Evolutionary conservation across 805 yeast species (phyloP), one percentile per base, ranked within the genome.

Genomic region (Metschnikowia lunata): DNA sequence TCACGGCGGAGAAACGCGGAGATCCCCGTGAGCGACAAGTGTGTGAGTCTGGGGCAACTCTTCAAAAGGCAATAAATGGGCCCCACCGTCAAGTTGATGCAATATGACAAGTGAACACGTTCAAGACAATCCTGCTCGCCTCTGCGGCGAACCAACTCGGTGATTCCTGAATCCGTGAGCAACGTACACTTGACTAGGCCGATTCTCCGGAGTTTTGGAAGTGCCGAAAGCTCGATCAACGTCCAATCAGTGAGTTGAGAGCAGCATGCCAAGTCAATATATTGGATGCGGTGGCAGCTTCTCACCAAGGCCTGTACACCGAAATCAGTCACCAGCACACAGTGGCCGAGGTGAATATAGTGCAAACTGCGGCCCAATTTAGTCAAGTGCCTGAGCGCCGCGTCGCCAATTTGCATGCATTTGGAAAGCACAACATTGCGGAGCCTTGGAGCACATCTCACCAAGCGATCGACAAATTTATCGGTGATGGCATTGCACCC

Each of bases 201-300:
- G 37, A 91, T 89, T 64, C 99, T 78, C 56, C 93, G 79, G 54
- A 91, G 72, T 57, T 84, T 81, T 7, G 95, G 88, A 52, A 91
- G 71, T 37, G 78, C 78, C 3, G 95, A 79, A 50, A 91, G 69
- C 56, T 84, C 95, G 34, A 78, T 74, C 34, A 93, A 77, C 1
- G 96, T 81, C 55, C 80, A 77, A 66, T 93, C 88, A 2, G 98
- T 89, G 43, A 91, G 73, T 61, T 88, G 95, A 1, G 84, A 73
- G 62, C 99, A 91, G 64, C 97, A 90, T 12, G 98, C 98, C 47
- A 93, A 78, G 66, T 91, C 99, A 51, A 91, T 88, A 62, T 90
- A 91, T 57, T 88, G 95, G 45, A 91, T 80, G 46, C 96, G 74
- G 46, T 85, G 85, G 59, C 98, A 93, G 37, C 77, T 75, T 51